Evolutionary conservation across 208 protist genomes (phyloP).

Genomic region (Acanthamoeba quina): DNA sequence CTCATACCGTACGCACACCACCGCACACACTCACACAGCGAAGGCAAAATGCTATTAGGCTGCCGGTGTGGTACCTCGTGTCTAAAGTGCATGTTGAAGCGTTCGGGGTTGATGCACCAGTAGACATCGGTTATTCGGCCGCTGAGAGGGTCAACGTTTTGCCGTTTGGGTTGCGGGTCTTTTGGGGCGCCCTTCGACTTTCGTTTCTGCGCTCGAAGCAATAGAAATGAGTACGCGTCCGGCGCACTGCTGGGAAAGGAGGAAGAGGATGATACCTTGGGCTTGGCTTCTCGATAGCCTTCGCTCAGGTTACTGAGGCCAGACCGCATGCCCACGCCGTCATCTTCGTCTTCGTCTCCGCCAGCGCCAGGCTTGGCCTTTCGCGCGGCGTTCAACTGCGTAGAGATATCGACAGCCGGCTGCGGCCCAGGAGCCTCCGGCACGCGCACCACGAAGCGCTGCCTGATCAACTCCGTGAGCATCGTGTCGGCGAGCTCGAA

Average conservation of each 20-base stretch:
- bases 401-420: neutral
- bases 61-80: neutral
- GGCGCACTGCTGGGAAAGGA: neutral
- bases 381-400: neutral
- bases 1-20: neutral
- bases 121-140: conserved; percentile 25
- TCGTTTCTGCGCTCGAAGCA: neutral
- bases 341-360: conserved; percentile 12
- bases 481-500: neutral
- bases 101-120: conserved; percentile 51
- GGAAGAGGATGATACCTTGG: neutral
- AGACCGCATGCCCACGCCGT: neutral
- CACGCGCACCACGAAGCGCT: conserved; percentile 55
- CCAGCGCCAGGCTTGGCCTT: conserved; percentile 6
- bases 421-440: conserved; percentile 37
- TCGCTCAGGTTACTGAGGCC: conserved; percentile 49
- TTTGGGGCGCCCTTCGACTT: neutral
- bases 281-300: conserved; percentile 47
- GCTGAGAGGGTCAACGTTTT: neutral
- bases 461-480: neutral
- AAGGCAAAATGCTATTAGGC: too few relatives aligned
- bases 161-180: neutral
- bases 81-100: conserved; percentile 63
- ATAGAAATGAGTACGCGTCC: neutral
- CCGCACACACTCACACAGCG: neutral